Evolutionary conservation across 768 basidiomycete genomes (phyloP), one percentile per base, ranked within the genome.

Genomic region (Tephrocybe sp.): DNA sequence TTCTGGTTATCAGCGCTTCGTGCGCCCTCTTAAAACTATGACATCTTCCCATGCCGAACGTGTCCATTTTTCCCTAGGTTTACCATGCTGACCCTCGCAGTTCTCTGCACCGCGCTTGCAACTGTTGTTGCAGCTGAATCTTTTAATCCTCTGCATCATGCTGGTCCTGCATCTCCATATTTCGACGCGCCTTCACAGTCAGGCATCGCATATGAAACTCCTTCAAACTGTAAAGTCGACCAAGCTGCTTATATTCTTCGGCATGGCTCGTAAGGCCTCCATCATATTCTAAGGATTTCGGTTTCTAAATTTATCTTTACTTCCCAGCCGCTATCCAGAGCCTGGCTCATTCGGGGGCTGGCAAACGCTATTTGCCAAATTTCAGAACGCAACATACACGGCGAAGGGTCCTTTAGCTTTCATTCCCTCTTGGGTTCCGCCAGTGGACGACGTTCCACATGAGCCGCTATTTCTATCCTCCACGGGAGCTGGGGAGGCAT

Each of bases 171-270:
- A 0, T 71, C 71, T 1, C 74, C 74, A 1, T 76, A 74, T 54
- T 76, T 75, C 46, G 65, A 70, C 39, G 73, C 74, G 4, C 72
- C 75, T 1, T 61, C 68, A 3, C 72, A 70, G 49, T 61, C 57
- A 19, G 71, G 67, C 9, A 67, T 75, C 31, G 39, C 65, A 0
- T 19, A 41, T 4, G 54, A 59, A 1, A 72, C 68, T 2, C 74
- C 75, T 2, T 45, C 59, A 1, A 70, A 70, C 19, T 76, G 74
- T 49, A 56, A 61, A 2, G 72, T 76, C 0, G 73, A 75, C 32
- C 73, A 73, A 52, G 73, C 74, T 0, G 73, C 73, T 3, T 76
- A 74, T 48, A 72, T 75, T 12, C 49, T 73, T 1, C 68, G 75
- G 0, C 75, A 76, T 53, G 74, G 73, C 49, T 65, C 73, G 72